A percentile compares a stretch with the other conserved stretches of the same genome.
Evolutionary conservation across 2,329 filamentous ascomycete genomes (phyloP).

Genomic region (Fusarium anguioides): DNA sequence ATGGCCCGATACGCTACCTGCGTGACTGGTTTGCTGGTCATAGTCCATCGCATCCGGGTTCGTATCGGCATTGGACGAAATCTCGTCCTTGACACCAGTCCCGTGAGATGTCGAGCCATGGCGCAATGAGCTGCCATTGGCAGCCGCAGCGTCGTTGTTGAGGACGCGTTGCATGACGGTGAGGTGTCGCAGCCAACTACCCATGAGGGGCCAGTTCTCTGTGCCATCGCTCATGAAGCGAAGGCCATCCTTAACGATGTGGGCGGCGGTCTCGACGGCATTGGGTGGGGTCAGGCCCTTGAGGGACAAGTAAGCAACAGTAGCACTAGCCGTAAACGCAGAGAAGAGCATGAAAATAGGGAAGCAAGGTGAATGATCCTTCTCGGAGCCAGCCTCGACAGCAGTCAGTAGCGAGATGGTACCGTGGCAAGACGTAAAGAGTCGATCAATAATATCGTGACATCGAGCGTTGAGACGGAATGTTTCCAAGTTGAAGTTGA

Average conservation of each 20-base stretch:
- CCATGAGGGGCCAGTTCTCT: conserved; percentile 69
- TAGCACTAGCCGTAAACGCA: conserved; percentile 70
- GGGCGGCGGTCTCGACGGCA: conserved; percentile 66
- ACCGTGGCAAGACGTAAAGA: conserved; percentile 69
- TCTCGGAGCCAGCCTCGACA: conserved; percentile 66
- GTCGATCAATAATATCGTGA: conserved; percentile 65
- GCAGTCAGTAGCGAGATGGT: conserved; percentile 67
- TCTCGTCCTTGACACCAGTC: conserved; percentile 63
- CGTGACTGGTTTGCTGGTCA: conserved; percentile 55
- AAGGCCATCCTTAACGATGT: conserved; percentile 68
- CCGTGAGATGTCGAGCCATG: conserved; percentile 50
- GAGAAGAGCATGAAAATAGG: conserved; percentile 73
- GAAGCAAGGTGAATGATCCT: conserved; percentile 69
- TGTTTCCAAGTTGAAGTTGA: conserved; percentile 63
- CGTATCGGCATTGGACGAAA: conserved; percentile 65
- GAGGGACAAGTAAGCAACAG: conserved; percentile 70
- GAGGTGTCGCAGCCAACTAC: conserved; percentile 69
- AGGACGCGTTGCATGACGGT: conserved; percentile 71
- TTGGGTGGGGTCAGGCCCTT: conserved; percentile 68
- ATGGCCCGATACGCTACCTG: conserved; percentile 42
- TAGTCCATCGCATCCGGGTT: conserved; percentile 69
- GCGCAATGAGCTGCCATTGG: conserved; percentile 45
- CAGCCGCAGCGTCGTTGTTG: conserved; percentile 60
- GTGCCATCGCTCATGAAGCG: conserved; percentile 69
- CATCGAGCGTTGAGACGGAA: conserved; percentile 63